Conservation (phyloP, 768 basidiomycete species). For the Glaciozyma martinii region DNA sequence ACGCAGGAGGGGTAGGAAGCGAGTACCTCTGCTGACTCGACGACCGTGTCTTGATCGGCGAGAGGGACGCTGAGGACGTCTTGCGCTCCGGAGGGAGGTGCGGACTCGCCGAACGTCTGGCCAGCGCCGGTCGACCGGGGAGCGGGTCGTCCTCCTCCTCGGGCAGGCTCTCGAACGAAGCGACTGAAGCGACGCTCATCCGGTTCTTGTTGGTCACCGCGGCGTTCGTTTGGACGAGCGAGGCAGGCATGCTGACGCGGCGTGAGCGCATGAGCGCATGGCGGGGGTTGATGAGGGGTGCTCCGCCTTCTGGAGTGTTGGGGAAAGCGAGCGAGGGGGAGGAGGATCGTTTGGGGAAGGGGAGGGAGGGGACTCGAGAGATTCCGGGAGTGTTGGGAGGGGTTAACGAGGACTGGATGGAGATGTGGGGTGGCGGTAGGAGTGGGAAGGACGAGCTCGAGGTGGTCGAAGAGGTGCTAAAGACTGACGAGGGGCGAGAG, state of each 20-base stretch:
- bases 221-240: constrained; percentile 15
- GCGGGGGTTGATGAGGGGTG: not conserved
- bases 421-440: not conserved
- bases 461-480: not conserved
- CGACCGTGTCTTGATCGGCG: constrained; percentile 1
- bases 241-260: constrained; percentile 7
- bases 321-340: not conserved
- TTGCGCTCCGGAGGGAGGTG: not conserved
- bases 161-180: constrained; percentile 29
- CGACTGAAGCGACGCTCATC: constrained; percentile 16
- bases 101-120: not conserved
- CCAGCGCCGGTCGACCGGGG: not conserved
- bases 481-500: not conserved
- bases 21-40: constrained; percentile 4
- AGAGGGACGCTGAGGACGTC: not conserved
- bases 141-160: constrained; percentile 19
- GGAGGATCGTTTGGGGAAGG: not conserved
- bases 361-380: not conserved
- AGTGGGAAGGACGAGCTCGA: not conserved
- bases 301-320: not conserved
- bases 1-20: not conserved
- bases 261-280: constrained; percentile 2
- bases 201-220: not conserved
- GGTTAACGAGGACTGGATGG: not conserved
- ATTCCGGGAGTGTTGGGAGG: not conserved